Conservation (phyloP, 2,329 filamentous ascomycete species). For the Didymella exigua region DNA sequence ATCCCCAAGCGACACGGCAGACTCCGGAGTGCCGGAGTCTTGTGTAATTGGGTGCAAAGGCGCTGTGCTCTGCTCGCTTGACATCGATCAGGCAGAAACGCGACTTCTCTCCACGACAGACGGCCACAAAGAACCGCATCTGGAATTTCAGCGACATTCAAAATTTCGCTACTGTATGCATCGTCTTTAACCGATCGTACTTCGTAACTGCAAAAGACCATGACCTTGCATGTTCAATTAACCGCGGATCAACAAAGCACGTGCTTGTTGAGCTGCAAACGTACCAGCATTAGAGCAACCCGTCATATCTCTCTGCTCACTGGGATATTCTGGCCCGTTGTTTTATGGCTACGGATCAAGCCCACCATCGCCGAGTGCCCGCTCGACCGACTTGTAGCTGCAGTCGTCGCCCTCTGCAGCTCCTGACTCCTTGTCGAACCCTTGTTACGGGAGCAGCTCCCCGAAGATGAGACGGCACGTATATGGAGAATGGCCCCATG, state of each 20-base stretch:
- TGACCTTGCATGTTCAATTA: background rate
- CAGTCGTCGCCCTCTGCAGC: background rate
- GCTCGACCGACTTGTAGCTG: background rate
- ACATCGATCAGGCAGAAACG: constrained; percentile 10
- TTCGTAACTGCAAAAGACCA: background rate
- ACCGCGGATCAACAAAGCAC: background rate
- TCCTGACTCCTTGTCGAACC: background rate
- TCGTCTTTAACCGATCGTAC: background rate
- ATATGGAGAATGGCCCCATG: background rate
- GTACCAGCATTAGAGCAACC: background rate
- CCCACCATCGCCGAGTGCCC: background rate
- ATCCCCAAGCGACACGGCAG: background rate
- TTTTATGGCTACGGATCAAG: background rate
- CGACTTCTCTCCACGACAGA: background rate
- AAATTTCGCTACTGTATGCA: background rate
- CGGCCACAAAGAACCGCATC: background rate
- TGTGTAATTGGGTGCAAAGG: constrained; percentile 7
- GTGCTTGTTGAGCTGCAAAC: constrained; percentile 2
- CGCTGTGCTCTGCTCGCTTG: constrained; percentile 3
- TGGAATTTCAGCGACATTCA: constrained; percentile 5
- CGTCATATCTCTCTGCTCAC: background rate
- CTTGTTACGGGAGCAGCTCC: background rate
- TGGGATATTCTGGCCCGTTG: background rate
- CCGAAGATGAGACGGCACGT: background rate
- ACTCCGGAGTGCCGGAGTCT: background rate